Base-by-base conservation (phyloP, 2,329 filamentous ascomycete genomes). In the Claviceps quebecensis region DNA sequence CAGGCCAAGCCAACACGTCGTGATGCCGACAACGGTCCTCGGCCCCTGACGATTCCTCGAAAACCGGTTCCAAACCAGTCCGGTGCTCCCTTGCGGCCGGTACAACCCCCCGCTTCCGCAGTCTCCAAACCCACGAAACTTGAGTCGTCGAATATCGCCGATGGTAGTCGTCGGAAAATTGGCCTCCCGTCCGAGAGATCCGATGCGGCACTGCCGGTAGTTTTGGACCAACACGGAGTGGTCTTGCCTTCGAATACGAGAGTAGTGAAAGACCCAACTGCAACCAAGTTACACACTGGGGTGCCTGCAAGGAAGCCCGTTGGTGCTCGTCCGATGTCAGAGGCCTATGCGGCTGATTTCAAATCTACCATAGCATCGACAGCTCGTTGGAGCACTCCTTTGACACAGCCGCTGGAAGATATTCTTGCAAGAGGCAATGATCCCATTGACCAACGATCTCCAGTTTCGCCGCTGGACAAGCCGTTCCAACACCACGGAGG, bases 21-120 rank as follows among this genome's bases (percentile, higher is more conserved):
- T 23, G 63, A 67, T 16, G 22, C 23, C 48, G 72, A 75, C 50
- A 41, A 43, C 34, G 70, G 67, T 54, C 59, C 65, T 16, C 66
- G 65, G 46, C 63, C 63, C 47, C 61, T 62, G 34, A 73, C 75
- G 23, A 78, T 80, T 45, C 69, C 66, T 37, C 67, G 77, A 55
- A 80, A 80, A 57, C 77, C 77, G 1, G 52, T 80, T 22, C 72
- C 73, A 44, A 56, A 64, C 26, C 60, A 57, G 11, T 56, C 60
- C 13, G 57, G 58, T 14, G 60, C 66, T 3, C 37, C 59, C 7
- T 60, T 61, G 2, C 59, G 41, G 48, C 52, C 48, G 7, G 45
- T 36, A 19, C 37, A 38, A 36, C 47, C 46, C 4, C 7, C 3
- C 1, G 22, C 5, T 11, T 16, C 23, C n/a, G 22, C 34, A 14